Percentiles rank a stretch among this genome's conserved stretches.
Evolutionary conservation across 768 basidiomycete genomes (phyloP).

Genomic region (Thelephora aurantiotincta): DNA sequence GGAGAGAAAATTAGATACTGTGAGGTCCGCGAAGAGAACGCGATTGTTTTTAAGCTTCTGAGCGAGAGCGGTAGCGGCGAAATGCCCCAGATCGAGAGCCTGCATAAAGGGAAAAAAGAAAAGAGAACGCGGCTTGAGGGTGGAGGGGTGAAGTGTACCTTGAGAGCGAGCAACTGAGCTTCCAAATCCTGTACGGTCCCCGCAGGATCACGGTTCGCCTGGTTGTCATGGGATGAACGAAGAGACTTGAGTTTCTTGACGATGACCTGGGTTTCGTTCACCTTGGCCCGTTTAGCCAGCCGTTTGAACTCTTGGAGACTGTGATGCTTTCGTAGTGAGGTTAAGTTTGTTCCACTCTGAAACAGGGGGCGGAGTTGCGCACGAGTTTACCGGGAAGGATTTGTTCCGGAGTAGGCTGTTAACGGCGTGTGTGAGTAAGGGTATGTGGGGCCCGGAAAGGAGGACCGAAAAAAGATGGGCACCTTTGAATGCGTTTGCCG

Average conservation of each 20-base stretch:
- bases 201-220: constrained; percentile 19
- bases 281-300: background rate
- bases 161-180: constrained; percentile 44
- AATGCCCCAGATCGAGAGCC: constrained; percentile 41
- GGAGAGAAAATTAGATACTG: constrained; percentile 21
- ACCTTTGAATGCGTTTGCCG: too few species aligned
- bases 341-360: background rate
- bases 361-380: background rate
- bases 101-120: constrained; percentile 15
- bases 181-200: constrained; percentile 35
- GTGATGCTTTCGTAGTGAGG: background rate
- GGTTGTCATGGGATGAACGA: background rate
- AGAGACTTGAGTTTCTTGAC: background rate
- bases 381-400: background rate
- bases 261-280: background rate
- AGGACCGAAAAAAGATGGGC: too few species aligned
- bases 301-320: background rate
- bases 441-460: too few species aligned
- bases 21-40: constrained; percentile 33
- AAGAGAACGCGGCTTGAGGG: background rate
- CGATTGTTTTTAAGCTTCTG: constrained; percentile 67
- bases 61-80: constrained; percentile 52
- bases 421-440: too few species aligned
- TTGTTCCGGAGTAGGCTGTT: too few species aligned
- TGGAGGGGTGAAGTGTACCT: constrained; percentile 28